Evolutionary conservation across 1,284 basidiomycete species (phyloP).

Genomic region (Polyporus tsugae): DNA sequence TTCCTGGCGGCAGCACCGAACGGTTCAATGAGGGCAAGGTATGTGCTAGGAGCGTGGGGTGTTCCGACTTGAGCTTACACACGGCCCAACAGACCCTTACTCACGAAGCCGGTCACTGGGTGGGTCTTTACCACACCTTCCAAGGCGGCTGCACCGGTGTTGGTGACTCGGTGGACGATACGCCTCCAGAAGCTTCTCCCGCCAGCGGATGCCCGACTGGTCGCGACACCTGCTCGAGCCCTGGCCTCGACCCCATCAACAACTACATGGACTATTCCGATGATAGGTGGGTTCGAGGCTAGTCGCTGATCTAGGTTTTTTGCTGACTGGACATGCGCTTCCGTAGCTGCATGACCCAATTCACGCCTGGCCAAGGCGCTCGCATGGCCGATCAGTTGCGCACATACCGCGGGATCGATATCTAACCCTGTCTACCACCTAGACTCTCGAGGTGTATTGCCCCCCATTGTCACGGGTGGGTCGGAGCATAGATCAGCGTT

Average conservation of each 20-base stretch:
- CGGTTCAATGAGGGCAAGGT: conserved; percentile 53
- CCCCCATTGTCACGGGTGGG: neutral
- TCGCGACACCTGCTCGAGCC: conserved; percentile 54
- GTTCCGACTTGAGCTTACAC: neutral
- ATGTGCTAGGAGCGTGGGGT: neutral
- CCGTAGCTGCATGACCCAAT: conserved; percentile 53
- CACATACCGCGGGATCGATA: conserved; percentile 53
- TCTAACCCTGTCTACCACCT: conserved; percentile 20
- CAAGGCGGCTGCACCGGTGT: conserved; percentile 59
- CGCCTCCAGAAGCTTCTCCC: conserved; percentile 54
- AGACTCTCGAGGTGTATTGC: neutral
- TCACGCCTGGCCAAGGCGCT: conserved; percentile 54
- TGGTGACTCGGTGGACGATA: conserved; percentile 62
- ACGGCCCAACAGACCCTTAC: conserved; percentile 51
- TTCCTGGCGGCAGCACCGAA: conserved; percentile 55
- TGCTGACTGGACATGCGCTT: neutral
- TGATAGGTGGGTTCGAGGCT: conserved; percentile 29
- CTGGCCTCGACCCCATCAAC: conserved; percentile 51
- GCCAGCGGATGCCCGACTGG: conserved; percentile 54
- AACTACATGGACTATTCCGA: conserved; percentile 42
- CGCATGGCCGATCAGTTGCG: conserved; percentile 52
- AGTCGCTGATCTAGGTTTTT: neutral
- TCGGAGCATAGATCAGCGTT: neutral
- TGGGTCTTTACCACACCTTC: conserved; percentile 68
- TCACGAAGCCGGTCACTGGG: conserved; percentile 66